Conservation (phyloP, 805 yeast genomes). For the Candida ipomoeae region DNA sequence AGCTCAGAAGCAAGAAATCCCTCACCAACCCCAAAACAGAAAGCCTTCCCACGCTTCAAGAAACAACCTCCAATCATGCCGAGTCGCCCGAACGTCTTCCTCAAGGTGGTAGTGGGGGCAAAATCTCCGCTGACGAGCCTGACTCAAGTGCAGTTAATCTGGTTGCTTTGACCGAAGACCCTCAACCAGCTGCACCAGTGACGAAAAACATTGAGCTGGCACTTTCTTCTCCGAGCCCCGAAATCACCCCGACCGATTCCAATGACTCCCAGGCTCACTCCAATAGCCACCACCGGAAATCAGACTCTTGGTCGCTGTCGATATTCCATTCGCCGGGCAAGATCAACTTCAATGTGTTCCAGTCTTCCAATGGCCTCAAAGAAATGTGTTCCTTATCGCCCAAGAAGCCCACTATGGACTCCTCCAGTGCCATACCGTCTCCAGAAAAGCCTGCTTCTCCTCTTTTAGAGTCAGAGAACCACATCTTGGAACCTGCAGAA, state of each 20-base stretch:
- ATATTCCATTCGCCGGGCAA: neutral
- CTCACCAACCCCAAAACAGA: neutral
- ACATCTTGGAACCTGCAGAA: neutral
- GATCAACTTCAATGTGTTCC: neutral
- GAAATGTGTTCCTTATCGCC: neutral
- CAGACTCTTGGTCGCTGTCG: constrained; percentile 1
- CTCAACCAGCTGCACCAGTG: neutral
- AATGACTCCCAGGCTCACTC: neutral
- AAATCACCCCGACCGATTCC: neutral
- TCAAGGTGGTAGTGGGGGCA: neutral
- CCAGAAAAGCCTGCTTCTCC: neutral
- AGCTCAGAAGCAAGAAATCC: constrained; percentile 3
- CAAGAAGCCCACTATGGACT: neutral
- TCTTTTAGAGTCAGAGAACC: neutral
- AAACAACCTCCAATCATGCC: neutral
- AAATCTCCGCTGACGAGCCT: neutral
- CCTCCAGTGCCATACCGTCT: neutral
- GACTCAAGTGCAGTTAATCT: neutral
- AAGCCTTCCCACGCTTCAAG: constrained; percentile 3
- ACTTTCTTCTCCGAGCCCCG: neutral
- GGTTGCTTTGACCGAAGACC: neutral
- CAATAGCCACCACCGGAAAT: neutral
- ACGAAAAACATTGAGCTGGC: neutral
- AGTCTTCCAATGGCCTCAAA: neutral
- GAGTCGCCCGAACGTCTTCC: neutral